These are phyloP conservation scores for Ogataea trehaloabstinens DNA, from an alignment of 805 yeast genomes.

Conservation along the genomic window DNA sequence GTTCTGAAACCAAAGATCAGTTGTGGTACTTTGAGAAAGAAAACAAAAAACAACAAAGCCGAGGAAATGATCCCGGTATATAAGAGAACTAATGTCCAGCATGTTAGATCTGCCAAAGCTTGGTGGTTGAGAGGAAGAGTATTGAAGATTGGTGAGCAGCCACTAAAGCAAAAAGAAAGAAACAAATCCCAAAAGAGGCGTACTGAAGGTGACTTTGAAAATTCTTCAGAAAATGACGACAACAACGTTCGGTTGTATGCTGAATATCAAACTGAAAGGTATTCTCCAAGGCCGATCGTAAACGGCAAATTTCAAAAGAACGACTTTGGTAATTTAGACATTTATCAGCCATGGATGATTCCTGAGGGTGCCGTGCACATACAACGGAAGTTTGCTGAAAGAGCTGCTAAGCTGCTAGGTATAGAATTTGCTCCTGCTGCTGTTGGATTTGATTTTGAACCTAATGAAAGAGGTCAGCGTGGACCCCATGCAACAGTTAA, in stretches of 20 bases:
- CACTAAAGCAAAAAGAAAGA: slow-evolving; percentile 46
- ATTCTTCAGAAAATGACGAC: slow-evolving; percentile 40
- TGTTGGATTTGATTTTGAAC: slow-evolving; percentile 75
- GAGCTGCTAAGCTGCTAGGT: slow-evolving; percentile 68
- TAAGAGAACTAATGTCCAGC: slow-evolving; percentile 60
- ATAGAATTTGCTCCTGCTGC: slow-evolving; percentile 88
- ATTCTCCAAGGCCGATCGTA: slow-evolving; percentile 59
- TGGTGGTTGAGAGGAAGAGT: slow-evolving; percentile 86
- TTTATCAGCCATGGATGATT: slow-evolving; percentile 75
- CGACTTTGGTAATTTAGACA: slow-evolving; percentile 79
- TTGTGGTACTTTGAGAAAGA: slow-evolving; percentile 66
- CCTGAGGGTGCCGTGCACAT: slow-evolving; percentile 76
- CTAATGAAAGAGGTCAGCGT: slow-evolving; percentile 30
- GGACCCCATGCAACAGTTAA: slow-evolving; percentile 56
- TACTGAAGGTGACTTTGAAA: slow-evolving; percentile 26
- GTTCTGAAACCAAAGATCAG: slow-evolving; percentile 63
- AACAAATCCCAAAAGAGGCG: slow-evolving; percentile 17
- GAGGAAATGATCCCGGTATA: slow-evolving; percentile 58
- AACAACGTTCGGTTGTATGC: slow-evolving; percentile 64
- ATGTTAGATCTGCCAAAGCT: slow-evolving; percentile 68
- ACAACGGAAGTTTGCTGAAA: slow-evolving; percentile 49
- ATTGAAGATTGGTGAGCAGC: slow-evolving; percentile 66
- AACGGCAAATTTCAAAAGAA: slow-evolving; percentile 74
- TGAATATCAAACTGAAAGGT: slow-evolving; percentile 72
- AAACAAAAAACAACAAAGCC: slow-evolving; percentile 36